Conservation (phyloP, 2,329 filamentous ascomycete genomes). For the Scedosporium dehoogii region DNA sequence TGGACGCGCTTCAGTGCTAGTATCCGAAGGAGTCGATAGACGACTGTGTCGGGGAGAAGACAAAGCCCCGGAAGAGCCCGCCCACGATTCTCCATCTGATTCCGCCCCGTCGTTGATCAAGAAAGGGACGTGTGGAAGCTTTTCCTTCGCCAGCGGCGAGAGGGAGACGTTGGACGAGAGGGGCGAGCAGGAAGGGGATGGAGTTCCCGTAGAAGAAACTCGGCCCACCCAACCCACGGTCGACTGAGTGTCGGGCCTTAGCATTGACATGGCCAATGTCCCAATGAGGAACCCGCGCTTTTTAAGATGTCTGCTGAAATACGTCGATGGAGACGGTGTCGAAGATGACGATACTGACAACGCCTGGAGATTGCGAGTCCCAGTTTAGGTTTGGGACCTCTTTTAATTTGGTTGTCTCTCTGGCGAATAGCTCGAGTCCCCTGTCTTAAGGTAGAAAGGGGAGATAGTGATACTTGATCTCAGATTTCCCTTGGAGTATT, state of each 20-base stretch:
- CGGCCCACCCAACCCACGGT: neutral
- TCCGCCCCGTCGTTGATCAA: slow-evolving; percentile 1
- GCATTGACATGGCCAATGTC: neutral
- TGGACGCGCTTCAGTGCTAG: neutral
- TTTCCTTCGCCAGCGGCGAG: neutral
- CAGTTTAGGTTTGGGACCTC: neutral
- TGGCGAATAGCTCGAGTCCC: neutral
- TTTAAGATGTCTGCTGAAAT: neutral
- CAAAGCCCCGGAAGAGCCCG: neutral
- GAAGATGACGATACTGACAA: neutral
- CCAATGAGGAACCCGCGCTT: neutral
- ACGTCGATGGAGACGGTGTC: neutral
- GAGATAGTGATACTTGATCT: neutral
- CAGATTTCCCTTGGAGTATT: neutral
- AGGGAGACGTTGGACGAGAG: neutral
- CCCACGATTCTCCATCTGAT: neutral
- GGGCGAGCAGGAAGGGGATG: neutral
- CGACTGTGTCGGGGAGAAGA: neutral
- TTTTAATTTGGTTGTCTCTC: slow-evolving; percentile 1
- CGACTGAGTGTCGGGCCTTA: neutral
- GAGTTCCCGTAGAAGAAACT: neutral
- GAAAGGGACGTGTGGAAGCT: neutral
- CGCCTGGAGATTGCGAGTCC: neutral
- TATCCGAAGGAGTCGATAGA: slow-evolving; percentile 1
- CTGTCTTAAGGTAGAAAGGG: neutral